phyloP scores from a whole-genome alignment of 2,329 filamentous ascomycete species.

The Corniculantispora saksenae region DNA sequence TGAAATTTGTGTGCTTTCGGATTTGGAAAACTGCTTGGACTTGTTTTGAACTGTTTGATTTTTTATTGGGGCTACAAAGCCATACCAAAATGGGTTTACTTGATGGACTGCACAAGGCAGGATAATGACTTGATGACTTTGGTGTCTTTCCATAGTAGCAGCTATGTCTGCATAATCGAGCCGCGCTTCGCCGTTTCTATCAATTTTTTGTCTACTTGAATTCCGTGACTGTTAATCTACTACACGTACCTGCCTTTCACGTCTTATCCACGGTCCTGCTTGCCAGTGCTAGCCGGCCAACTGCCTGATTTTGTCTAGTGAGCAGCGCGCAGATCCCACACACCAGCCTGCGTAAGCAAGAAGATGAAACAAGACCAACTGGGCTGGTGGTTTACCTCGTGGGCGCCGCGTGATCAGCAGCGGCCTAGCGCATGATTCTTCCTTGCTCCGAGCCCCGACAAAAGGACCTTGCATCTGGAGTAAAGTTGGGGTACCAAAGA shows the following conservation, averaged over 20 bases:
- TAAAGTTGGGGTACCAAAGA: too few relatives aligned
- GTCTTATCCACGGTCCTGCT: neutral
- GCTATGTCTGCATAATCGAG: conserved; percentile 16
- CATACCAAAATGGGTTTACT: conserved; percentile 16
- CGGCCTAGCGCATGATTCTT: neutral
- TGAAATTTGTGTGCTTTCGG: neutral
- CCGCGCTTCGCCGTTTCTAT: conserved; percentile 2
- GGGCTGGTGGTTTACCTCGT: neutral
- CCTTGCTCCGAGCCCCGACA: too few relatives aligned
- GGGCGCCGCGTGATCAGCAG: neutral
- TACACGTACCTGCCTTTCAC: neutral
- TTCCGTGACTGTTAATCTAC: too few relatives aligned
- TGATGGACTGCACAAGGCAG: conserved; percentile 6
- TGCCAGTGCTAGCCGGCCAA: neutral
- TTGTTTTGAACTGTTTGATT: neutral
- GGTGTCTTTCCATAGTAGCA: conserved; percentile 12
- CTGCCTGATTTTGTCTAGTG: neutral
- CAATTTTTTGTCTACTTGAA: neutral
- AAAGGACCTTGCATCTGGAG: too few relatives aligned
- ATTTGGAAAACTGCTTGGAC: conserved; percentile 6
- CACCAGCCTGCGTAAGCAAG: neutral
- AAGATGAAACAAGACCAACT: neutral
- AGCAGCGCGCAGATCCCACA: neutral
- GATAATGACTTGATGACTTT: conserved; percentile 12
- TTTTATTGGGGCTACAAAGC: conserved; percentile 11